phyloP scores from a whole-genome alignment of 768 basidiomycete species.

The Rhodotorula babjevae region DNA sequence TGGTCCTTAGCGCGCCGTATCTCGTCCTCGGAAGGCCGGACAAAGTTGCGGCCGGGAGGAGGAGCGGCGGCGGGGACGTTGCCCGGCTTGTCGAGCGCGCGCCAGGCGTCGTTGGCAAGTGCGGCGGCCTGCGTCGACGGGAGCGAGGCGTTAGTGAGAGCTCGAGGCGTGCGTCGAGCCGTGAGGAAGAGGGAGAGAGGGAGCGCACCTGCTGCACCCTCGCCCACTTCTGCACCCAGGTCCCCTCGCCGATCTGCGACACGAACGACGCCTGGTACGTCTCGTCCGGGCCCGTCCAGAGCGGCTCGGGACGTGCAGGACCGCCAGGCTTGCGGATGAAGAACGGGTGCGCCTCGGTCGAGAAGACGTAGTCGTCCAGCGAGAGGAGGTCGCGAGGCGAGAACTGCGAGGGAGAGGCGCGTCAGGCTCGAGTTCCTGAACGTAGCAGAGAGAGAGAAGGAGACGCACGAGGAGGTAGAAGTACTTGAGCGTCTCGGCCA shows the following conservation, averaged over 20 bases:
- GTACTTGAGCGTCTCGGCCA: slow-evolving; percentile 49
- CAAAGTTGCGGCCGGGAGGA: neutral
- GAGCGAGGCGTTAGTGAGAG: no score
- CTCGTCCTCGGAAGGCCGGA: slow-evolving; percentile 20
- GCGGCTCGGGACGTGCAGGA: neutral
- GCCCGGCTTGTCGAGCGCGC: neutral
- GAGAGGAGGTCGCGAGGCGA: slow-evolving; percentile 59
- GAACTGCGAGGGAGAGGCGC: slow-evolving; percentile 55
- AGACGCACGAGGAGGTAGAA: slow-evolving; percentile 32
- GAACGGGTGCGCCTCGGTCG: slow-evolving; percentile 68
- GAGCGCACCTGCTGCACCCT: slow-evolving; percentile 24
- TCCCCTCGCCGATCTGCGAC: slow-evolving; percentile 22
- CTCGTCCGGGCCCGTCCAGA: slow-evolving; percentile 27
- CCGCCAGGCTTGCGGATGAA: slow-evolving; percentile 55
- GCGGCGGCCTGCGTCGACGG: neutral
- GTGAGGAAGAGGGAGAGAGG: no score
- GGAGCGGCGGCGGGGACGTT: neutral
- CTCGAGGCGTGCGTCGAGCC: no score
- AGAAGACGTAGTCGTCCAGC: slow-evolving; percentile 53
- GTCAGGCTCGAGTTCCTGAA: no score
- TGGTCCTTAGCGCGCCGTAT: slow-evolving; percentile 7
- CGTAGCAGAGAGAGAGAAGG: neutral
- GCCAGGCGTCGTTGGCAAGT: neutral
- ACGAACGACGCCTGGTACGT: neutral
- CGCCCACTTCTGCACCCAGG: slow-evolving; percentile 34